These are phyloP conservation scores for Keithomyces neogunnii DNA, from an alignment of 2,329 filamentous ascomycete species.

Conservation along the genomic window DNA sequence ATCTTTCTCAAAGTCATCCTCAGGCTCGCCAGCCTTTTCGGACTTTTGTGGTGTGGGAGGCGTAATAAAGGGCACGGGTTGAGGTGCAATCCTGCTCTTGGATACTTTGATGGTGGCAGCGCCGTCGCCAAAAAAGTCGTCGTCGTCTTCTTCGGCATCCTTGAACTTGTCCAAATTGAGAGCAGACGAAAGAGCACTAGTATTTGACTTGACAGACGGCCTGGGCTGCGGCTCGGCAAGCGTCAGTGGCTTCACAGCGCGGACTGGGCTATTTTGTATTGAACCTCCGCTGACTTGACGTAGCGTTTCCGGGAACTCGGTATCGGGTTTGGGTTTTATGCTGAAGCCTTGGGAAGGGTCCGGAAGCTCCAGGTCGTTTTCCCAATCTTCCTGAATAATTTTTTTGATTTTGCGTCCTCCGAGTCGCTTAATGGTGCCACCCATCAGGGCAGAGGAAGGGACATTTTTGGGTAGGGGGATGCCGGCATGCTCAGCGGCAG, in stretches of 20 bases:
- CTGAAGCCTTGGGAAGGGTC: slow-evolving; percentile 49
- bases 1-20: slow-evolving; percentile 65
- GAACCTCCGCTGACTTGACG: slow-evolving; percentile 56
- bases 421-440: slow-evolving; percentile 86
- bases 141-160: slow-evolving; percentile 53
- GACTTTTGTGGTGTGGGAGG: slow-evolving; percentile 46
- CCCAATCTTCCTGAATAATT: slow-evolving; percentile 73
- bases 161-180: slow-evolving; percentile 56
- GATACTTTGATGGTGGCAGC: slow-evolving; percentile 60
- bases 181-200: slow-evolving; percentile 31
- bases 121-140: slow-evolving; percentile 56
- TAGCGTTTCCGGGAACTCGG: slow-evolving; percentile 58
- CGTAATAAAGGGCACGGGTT: slow-evolving; percentile 44
- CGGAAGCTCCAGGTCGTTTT: slow-evolving; percentile 67
- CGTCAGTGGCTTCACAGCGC: slow-evolving; percentile 22
- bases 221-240: slow-evolving; percentile 19
- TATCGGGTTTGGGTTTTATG: slow-evolving; percentile 54
- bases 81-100: slow-evolving; percentile 45
- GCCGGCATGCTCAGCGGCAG: slow-evolving; percentile 77
- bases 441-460: slow-evolving; percentile 79
- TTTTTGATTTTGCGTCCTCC: slow-evolving; percentile 66
- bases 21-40: slow-evolving; percentile 23
- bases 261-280: slow-evolving; percentile 42
- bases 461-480: slow-evolving; percentile 86
- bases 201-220: slow-evolving; percentile 22